phyloP scores from a whole-genome alignment of 2,329 filamentous ascomycete species.

The Ascochyta viciae-villosae region DNA sequence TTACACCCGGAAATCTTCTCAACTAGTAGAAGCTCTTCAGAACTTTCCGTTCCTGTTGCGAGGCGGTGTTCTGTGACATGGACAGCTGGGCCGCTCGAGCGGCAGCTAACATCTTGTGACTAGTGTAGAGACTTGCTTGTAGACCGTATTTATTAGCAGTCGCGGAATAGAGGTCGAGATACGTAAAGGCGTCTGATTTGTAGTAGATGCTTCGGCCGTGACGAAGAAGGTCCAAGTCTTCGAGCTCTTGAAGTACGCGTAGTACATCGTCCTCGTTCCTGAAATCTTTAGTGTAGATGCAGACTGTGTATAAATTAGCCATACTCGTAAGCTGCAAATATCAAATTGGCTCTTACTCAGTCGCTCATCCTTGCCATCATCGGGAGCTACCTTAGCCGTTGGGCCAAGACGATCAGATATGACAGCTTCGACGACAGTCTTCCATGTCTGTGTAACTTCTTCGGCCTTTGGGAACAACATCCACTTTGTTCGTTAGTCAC shows the following conservation, averaged over 20 bases:
- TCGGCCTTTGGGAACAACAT: slow-evolving; percentile 69
- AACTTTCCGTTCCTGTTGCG: slow-evolving; percentile 12
- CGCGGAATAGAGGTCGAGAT: slow-evolving; percentile 50
- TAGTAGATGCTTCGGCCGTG: slow-evolving; percentile 70
- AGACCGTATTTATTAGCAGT: slow-evolving; percentile 51
- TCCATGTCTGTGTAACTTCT: slow-evolving; percentile 71
- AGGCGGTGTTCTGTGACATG: slow-evolving; percentile 10
- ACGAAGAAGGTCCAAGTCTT: slow-evolving; percentile 60
- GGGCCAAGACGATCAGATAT: slow-evolving; percentile 73
- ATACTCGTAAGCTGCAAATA: too few relatives aligned
- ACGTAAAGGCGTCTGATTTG: slow-evolving; percentile 69
- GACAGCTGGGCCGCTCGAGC: slow-evolving; percentile 13
- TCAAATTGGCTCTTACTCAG: slow-evolving; percentile 50
- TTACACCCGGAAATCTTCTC: neutral
- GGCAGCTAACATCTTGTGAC: slow-evolving; percentile 44
- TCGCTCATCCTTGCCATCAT: slow-evolving; percentile 53
- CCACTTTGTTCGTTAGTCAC: slow-evolving; percentile 61
- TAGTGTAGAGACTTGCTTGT: slow-evolving; percentile 53
- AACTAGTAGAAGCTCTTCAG: slow-evolving; percentile 12
- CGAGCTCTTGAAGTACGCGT: slow-evolving; percentile 69
- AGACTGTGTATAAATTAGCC: slow-evolving; percentile 43
- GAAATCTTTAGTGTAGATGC: slow-evolving; percentile 81
- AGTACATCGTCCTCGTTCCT: slow-evolving; percentile 71
- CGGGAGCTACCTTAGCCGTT: slow-evolving; percentile 74
- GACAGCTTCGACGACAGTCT: slow-evolving; percentile 69